Evolutionary conservation across 139 green algal genomes (phyloP), one percentile per base, ranked within the genome.

Genomic region (Coccomyxa sp.): DNA sequence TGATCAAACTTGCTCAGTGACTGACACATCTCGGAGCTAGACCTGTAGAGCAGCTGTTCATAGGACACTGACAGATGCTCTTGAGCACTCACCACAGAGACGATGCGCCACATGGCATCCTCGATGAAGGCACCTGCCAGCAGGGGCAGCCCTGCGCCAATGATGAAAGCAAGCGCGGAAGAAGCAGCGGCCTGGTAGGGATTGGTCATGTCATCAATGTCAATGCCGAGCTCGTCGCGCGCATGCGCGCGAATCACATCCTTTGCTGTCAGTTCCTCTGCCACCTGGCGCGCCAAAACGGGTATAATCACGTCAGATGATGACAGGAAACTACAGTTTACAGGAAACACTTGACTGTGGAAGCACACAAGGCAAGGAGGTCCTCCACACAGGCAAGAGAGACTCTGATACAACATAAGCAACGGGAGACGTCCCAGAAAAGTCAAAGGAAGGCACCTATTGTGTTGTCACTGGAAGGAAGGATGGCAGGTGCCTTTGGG

Each of bases 211-310:
- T 95, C 88, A 81, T 98, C 94, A 1, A 97, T 71, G 81, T 97
- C 94, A 45, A 98, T 98, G 76, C 94, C 94, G 75, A 98, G 88
- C 89, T 98, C 94, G 76, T 98, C 94, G 0, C 94, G 80, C 13
- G 93, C 94, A 66, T 98, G 94, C 0, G 94, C 92, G 0, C 89
- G 82, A 57, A 98, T 86, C 0, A 95, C 91, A 77, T 98, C 94
- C 68, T 91, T 89, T 13, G 88, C 89, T 30, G 90, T 94, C 14
- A 96, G 88, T 59, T 87, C 86, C 28, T 79, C 84, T 28, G 89
- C 89, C 77, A 92, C 87, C 82, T 90, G 85, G 10, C 17, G 58
- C 51, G 25, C 27, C 57, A 60, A 58, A 30, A 75, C 38, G 7
- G 38, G 38, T 7, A 51, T 51, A 51, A 7, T 51, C 38, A 27